phyloP scores from a whole-genome alignment of 176 grass and related monocot genomes.

The Elaeis guineensis region DNA sequence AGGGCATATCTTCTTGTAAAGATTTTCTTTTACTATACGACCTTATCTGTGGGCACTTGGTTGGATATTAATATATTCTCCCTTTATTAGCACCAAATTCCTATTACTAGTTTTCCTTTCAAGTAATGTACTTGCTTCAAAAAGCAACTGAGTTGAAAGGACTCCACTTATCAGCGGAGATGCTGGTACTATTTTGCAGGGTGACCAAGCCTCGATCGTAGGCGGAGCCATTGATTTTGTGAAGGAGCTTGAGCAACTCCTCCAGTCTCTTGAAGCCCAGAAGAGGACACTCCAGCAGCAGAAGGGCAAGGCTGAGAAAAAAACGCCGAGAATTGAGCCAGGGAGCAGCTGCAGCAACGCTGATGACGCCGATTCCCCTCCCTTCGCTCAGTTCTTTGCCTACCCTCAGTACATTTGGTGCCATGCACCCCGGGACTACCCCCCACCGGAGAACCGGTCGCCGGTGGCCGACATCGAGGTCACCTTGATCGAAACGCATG shows the following conservation, averaged over 20 bases:
- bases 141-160: no score
- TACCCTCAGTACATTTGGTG: constrained; percentile 66
- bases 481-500: constrained; percentile 68
- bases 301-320: not conserved
- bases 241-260: constrained; percentile 79
- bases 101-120: no score
- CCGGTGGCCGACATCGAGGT: constrained; percentile 75
- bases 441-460: constrained; percentile 12
- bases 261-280: constrained; percentile 76
- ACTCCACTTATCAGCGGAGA: no score
- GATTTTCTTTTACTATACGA: no score
- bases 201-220: constrained; percentile 91
- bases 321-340: not conserved
- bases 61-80: no score
- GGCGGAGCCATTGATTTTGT: constrained; percentile 96
- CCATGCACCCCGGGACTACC: constrained; percentile 29
- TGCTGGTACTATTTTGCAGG: constrained; percentile 25
- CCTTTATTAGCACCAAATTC: not conserved
- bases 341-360: constrained; percentile 4
- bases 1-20: no score
- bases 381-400: constrained; percentile 81
- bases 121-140: no score
- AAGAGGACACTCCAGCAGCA: constrained; percentile 48
- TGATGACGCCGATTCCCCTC: constrained; percentile 4
- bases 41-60: no score